Base-by-base conservation (phyloP, 1,284 basidiomycete genomes). In the Anthracocystis panici-leucophaei region DNA sequence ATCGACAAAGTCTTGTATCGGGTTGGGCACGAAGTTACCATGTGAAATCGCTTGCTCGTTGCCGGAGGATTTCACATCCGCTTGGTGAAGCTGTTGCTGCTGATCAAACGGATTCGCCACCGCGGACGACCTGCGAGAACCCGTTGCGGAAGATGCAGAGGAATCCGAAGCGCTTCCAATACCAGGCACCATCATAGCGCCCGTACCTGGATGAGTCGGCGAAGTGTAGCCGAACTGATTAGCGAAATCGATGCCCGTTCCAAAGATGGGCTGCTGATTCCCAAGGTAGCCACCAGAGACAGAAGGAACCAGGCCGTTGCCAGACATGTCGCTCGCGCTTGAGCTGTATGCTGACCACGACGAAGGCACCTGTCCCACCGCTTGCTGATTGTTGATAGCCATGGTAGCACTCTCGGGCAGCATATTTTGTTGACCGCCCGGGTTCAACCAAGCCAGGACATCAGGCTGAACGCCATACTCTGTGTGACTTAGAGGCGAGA, bases 301-400 rank as follows among this genome's bases (percentile, higher is more conserved):
- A 10, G 62, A 55, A 12, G 46, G 38, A 20, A 51, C 31, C 7
- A 65, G 25, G 25, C 65, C 64, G 8, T 52, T 41, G 23, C 48
- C 65, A 40, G 70, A 67, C 5, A 64, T 31, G 35, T 73, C 68
- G 53, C 74, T 68, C 0, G 68, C 58, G 27, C 64, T 61, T 23
- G 74, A 76, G 62, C 55, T 68, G 52, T 72, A 62, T 11, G 65
- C 61, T 2, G 65, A 66, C 74, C 74, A 76, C 4, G 61, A 50
- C 6, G 57, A 64, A 31, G 58, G 56, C 2, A 45, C 59, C 11
- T 44, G 33, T n/a, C 52, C 46, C 18, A 53, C 42, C n/a, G 56
- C 40, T 44, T 48, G 41, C 29, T 65, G 65, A 14, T 64, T 55
- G 21, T 72, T 58, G 11, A 76, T 42, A n/a, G 72, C 61, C 74